A percentile compares a stretch with the other conserved stretches of the same genome.
These are phyloP conservation scores for Lantana camara DNA, from an alignment of 257 asterid species.

Conservation along the genomic window DNA sequence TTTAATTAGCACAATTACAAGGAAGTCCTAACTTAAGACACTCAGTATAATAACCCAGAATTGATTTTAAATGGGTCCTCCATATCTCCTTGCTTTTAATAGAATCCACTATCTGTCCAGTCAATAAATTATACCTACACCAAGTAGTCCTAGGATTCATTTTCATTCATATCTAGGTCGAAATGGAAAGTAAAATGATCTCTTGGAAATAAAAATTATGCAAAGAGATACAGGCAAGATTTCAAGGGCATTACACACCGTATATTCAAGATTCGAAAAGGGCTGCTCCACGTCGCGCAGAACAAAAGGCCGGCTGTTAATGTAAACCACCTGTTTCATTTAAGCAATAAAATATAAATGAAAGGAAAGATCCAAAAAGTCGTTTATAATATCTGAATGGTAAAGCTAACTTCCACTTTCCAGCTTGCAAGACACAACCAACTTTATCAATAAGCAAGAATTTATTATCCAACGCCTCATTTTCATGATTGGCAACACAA, in stretches of 20 bases:
- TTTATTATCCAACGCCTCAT: constrained; percentile 7
- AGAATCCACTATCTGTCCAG: neutral
- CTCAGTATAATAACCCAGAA: neutral
- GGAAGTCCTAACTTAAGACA: constrained; percentile 3
- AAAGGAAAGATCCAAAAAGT: constrained; percentile 16
- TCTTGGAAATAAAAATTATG: constrained; percentile 13
- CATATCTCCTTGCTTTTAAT: constrained; percentile 1
- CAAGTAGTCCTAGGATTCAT: constrained; percentile 18
- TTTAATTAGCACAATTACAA: constrained; percentile 25
- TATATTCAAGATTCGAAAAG: constrained; percentile 93
- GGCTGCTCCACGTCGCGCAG: constrained; percentile 98
- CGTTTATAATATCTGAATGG: constrained; percentile 8
- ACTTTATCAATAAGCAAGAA: constrained; percentile 19
- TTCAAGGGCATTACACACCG: constrained; percentile 61
- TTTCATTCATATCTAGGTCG: constrained; percentile 26
- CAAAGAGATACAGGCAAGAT: constrained; percentile 16
- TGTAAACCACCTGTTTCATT: constrained; percentile 79
- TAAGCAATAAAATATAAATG: constrained; percentile 14
- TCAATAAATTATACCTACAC: constrained; percentile 17
- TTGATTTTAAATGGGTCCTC: constrained; percentile 10
- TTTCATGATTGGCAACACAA: constrained; percentile 20
- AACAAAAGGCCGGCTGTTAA: constrained; percentile 95
- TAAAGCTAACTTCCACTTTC: constrained; percentile 16
- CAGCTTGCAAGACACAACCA: constrained; percentile 22
- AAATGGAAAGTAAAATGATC: constrained; percentile 10